phyloP scores from a whole-genome alignment of 768 basidiomycete genomes.

The Termitomyces sp. region DNA sequence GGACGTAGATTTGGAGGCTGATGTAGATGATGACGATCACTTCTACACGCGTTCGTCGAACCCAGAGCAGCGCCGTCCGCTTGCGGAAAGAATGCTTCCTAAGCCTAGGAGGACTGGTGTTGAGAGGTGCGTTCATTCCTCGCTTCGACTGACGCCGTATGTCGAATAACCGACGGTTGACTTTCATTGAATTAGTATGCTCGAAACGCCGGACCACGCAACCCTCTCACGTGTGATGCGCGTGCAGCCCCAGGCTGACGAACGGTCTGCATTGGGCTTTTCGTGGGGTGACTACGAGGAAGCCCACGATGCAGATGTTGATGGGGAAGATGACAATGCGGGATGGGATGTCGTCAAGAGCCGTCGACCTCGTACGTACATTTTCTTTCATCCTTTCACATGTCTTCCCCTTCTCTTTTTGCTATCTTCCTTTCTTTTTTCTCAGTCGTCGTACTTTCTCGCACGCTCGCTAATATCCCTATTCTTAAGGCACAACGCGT shows the following conservation, averaged over 20 bases:
- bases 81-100: conserved; percentile 64
- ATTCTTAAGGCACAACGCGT: conserved; percentile 13
- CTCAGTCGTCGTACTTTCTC: not conserved
- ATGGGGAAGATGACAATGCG: conserved; percentile 66
- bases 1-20: conserved; percentile 20
- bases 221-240: conserved; percentile 66
- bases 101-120: conserved; percentile 63
- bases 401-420: not conserved
- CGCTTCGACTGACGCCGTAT: not conserved
- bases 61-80: conserved; percentile 32
- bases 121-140: conserved; percentile 47
- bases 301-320: conserved; percentile 38
- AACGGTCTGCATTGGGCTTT: conserved; percentile 60
- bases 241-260: conserved; percentile 52
- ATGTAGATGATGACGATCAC: conserved; percentile 4
- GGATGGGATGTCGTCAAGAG: conserved; percentile 78
- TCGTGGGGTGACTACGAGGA: conserved; percentile 81
- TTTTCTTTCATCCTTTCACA: not conserved
- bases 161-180: not conserved
- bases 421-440: not conserved
- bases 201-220: conserved; percentile 54
- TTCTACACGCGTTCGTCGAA: conserved; percentile 21
- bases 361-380: conserved; percentile 24
- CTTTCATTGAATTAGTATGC: conserved; percentile 43
- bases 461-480: not conserved